Evolutionary conservation across 192 early-diverging fungal species (phyloP).

Genomic region (Pilaira anomala): DNA sequence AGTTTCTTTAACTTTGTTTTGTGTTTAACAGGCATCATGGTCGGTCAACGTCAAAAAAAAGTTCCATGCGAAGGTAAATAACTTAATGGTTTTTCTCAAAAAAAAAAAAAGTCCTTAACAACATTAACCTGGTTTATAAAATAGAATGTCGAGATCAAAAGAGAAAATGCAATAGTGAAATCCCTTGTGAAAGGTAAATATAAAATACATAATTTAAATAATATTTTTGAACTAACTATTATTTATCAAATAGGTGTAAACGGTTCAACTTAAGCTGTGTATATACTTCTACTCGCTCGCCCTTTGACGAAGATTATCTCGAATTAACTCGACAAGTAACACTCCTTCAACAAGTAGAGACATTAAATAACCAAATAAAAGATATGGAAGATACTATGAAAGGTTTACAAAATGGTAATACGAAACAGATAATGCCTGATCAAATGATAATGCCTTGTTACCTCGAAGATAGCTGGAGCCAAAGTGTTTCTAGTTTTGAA

Average conservation of each 20-base stretch:
- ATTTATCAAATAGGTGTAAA: neutral
- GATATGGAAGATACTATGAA: constrained; percentile 5
- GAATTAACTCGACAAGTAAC: neutral
- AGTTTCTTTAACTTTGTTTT: no score
- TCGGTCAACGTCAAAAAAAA: no score
- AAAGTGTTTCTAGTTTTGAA: no score
- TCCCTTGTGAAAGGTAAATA: constrained; percentile 12
- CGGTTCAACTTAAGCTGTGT: constrained; percentile 6
- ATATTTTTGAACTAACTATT: neutral
- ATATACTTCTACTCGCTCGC: constrained; percentile 7
- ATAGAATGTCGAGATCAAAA: constrained; percentile 21
- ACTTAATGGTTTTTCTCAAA: no score
- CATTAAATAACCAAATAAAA: neutral
- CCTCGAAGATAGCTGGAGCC: no score
- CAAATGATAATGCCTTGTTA: no score
- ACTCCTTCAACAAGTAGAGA: neutral
- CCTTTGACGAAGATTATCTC: constrained; percentile 11
- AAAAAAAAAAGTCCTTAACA: no score
- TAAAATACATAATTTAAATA: neutral
- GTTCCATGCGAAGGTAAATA: no score
- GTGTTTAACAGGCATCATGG: no score
- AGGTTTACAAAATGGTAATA: no score
- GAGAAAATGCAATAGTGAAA: constrained; percentile 5
- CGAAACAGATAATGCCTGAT: no score
- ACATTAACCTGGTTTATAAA: neutral